Base-by-base conservation (phyloP, 345 rosid genomes). In the Populus deltoides region DNA sequence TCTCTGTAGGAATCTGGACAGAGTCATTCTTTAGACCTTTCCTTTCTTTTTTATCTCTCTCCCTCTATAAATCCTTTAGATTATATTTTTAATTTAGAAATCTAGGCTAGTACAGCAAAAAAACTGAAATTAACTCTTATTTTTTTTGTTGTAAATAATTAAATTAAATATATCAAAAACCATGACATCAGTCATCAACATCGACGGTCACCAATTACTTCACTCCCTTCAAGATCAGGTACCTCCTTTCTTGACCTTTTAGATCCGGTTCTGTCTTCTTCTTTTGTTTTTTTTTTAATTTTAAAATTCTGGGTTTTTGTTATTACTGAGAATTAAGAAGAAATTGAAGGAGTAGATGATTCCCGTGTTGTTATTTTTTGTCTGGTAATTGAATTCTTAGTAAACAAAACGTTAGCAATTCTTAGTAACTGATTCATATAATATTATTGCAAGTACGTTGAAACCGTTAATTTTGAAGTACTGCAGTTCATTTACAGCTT, bases 201-300 rank as follows among this genome's bases (percentile, higher is more conserved):
- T 49, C 68, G 83, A 76, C 62, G 81, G 67, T 51, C 77, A 47
- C 16, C 78, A 38, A 17, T 45, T 71, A 16, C 79, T 59, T 78
- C 41, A 74, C 36, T 78, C 80, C 41, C 38, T 81, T 70, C 75
- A 67, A 22, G 83, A 87, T 82, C 75, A 80, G 90, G 88, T 87
- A 38, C 45, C 35, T 63, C 63, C 25, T 71, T 47, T 59, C 39
- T 13, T 31, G 36, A 22, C 8, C 29, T 53, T 36, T 10, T 8
- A n/a, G 27, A 38, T 59, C 20, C 22, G 16, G 63, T 36, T 47
- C 47, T 43, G 47, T 43, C 47, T 43, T 43, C 15, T 43, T 33
- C 36, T 43, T 10, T 43, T 11, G 1, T 11, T 25, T 5, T 8
- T 7, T 62, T 38, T 29, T 20, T 20, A 2, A 4, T 8, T 68